Evolutionary conservation across 495 filamentous ascomycete species (phyloP), one percentile per base, ranked within the genome.

Genomic region (Diplogelasinospora grovesii): DNA sequence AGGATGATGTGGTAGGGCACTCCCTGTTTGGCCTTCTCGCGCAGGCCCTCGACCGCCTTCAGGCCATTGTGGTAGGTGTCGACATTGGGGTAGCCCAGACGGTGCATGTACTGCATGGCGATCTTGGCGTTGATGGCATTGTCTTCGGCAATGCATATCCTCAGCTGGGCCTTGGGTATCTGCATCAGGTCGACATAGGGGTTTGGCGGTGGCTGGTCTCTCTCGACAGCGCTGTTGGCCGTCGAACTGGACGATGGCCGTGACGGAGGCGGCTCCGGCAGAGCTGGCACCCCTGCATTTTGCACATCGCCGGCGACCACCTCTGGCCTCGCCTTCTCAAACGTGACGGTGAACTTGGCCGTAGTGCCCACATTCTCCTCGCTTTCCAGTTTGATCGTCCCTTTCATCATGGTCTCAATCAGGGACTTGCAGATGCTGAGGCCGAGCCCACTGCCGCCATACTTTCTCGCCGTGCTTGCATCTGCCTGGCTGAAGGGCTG

Each of bases 381-480:
- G 34, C 83, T 89, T 47, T 94, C 86, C 5, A 95, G 73, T 64
- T 78, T 79, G 46, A 95, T 92, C 20, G 70, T 79, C 13, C 89
- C 89, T 11, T 81, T 77, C 67, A 95, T 83, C 49, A 93, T 90
- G 38, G 86, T 87, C 63, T 93, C 85, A 43, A 95, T 88, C 36
- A 95, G 79, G 1, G 90, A 89, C 60, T 94, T 95, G 74, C 89
- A 95, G 48, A 95, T 95, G 53, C 84, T 89, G 29, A 95, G 67
- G 2, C 89, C 89, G 6, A 95, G 79, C 15, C 89, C 89, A 56
- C 86, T 93, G 26, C 89, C 89, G 36, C 89, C 89, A 46, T 92
- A 94, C 43, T 85, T 89, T 24, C 89, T 68, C 31, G 88, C 86
- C 1, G 86, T 92, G 33, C 84, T 88, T 32, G 77, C 81, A 62